Evolutionary conservation across 495 filamentous ascomycete genomes (phyloP), one percentile per base, ranked within the genome.

Genomic region (Usnea hakonensis): DNA sequence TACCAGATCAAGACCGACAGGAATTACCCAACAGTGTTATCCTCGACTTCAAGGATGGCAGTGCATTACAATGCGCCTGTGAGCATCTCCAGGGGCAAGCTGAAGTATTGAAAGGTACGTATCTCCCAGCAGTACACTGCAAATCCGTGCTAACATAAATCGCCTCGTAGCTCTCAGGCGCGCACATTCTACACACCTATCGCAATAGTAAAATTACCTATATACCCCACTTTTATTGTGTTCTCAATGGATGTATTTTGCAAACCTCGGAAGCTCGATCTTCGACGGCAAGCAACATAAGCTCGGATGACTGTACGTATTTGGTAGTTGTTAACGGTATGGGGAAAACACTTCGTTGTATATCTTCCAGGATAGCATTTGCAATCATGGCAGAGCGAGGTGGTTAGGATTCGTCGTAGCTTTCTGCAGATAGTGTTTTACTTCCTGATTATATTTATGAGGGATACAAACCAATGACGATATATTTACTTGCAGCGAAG

Each of bases 1-100:
- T 89, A 10, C 92, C 92, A 2, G 90, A 95, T 73, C 85, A 92
- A 65, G 92, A 97, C 62, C 77, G 87, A 65, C 88, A 95, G 73
- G 92, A 97, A 75, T 73, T 97, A 41, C 89, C 91, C 13, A 87
- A 95, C 69, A 92, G 88, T 57, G 64, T 96, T 19, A 73, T 93
- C 44, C 78, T 96, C 46, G 90, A 95, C 67, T 91, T 95, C 68
- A 70, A 87, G 9, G 88, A 91, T 67, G 90, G 90, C n/a, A 88
- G 86, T 60, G 86, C 84, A 28, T 78, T 96, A 44, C 91, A 96
- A 72, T 85, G 90, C 71, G 91, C 91, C 35, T 93, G 90, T 72
- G 88, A 90, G 74, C 89, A 90, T 62, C 74, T 83, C 55, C 80
- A 83, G 56, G 85, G 86, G n/a, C 90, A 92, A 72, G 73, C 79